Evolutionary conservation across 2,329 filamentous ascomycete genomes (phyloP), one percentile per base, ranked within the genome.

Genomic region (Xylaria sp.): DNA sequence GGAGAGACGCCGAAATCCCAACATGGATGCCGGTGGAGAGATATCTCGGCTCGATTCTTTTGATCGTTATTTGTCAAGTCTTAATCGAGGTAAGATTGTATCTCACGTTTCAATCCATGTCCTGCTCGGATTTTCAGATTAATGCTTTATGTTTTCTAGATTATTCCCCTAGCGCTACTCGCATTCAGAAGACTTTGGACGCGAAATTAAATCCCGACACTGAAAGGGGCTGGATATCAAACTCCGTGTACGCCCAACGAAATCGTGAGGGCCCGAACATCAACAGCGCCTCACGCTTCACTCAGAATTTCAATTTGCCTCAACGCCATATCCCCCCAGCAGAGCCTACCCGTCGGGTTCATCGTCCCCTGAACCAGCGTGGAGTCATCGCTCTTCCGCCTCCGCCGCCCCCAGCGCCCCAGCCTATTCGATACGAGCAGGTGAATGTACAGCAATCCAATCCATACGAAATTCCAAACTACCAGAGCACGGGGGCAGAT

Each of bases 171-270:
- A 44, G 28, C 10, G 31, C 28, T 36, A 5, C 46, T 54, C 44
- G 7, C n/a, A 36, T 44, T 10, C 57, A 58, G 7, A 46, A 44
- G 15, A 61, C 23, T 38, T 4, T 13, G 3, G 17, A 38, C 17
- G 6, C 33, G 7, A 38, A 44, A 36, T 17, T 20, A 1, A 13
- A 23, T 42, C 26, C 23, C 68, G 65, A 6, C 26, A 72, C 4
- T 67, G 67, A 57, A 57, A 71, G 63, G 61, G 61, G 48, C 68
- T 72, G 28, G 40, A 40, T 38, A 10, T 60, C 57, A 6, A 42
- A 61, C 36, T 51, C 57, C 40, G 20, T 33, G 13, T 62, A 59
- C 23, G 28, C 42, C 58, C 49, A 26, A 44, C 58, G 49, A 59
- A 28, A 23, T n/a, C 20, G 20, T 5, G 51, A 62, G 15, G 28